Base-by-base conservation (phyloP, 306 rosid genomes). In the Citrullus amarus region DNA sequence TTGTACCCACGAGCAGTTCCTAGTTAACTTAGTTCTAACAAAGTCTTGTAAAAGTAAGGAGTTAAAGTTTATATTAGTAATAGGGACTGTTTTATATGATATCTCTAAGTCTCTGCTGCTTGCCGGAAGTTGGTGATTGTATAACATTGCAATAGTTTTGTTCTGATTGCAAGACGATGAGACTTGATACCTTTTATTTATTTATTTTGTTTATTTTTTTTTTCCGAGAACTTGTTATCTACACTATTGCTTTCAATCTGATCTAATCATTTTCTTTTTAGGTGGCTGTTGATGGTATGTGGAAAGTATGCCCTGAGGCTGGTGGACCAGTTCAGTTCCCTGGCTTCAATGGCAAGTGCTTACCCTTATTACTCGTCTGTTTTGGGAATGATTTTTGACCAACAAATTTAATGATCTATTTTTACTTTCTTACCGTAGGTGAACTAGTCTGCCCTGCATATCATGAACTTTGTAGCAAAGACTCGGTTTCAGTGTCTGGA, bases 271-370 rank as follows among this genome's bases (percentile, higher is more conserved):
- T 75, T 44, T 11, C 68, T 51, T 48, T 79, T 67, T 88, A 94
- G 98, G 88, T 90, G 85, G 97, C 98, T 38, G 97, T 94, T 80
- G 98, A 94, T 86, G 97, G 95, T 34, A 80, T 77, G 83, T 92
- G 97, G 98, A 92, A 89, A 86, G 85, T 80, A 38, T 94, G 98
- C 80, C 96, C 98, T 34, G 90, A 66, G 75, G 90, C 88, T 83
- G 97, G 97, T 75, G 98, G 98, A 82, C 86, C 89, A 62, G 89
- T 89, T 84, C 92, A 87, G 82, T 94, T 90, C 85, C 86, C 92
- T 62, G 90, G 93, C 46, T 94, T 94, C 84, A 92, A 94, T 85
- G 97, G 98, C 88, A 76, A 82, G 20, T 48, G 25, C 80, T 48
- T 12, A 80, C 34, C 34, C 9, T 41, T 20, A 68, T 17, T 69